Evolutionary conservation across 345 rosid genomes (phyloP), one percentile per base, ranked within the genome.

Genomic region (Moringa oleifera): DNA sequence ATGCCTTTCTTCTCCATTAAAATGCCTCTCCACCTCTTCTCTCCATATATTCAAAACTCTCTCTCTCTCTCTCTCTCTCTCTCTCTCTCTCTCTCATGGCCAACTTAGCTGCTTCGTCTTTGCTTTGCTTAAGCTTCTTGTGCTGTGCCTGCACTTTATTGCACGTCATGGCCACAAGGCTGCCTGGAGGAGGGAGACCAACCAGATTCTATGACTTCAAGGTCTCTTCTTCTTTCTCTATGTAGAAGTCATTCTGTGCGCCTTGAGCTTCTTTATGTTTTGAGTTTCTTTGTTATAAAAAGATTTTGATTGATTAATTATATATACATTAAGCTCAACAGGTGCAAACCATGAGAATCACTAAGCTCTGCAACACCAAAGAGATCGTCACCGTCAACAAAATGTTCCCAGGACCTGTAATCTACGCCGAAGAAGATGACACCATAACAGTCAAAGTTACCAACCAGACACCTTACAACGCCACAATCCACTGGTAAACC

Each of bases 181-280:
- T 77, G 77, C 79, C 80, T 59, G 10, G 47, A 28, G 77, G 78
- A 19, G 52, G n/a, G n/a, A n/a, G 77, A 57, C 72, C 90, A 18
- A 78, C 95, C 71, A 80, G 85, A 57, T 79, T 87, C 81, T 90
- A 87, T 59, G 85, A 83, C 51, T 90, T 90, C 69, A 87, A 87
- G 86, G 95, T 80, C 70, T 68, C 45, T 59, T 16, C 54, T 25
- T 37, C 2, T 45, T 18, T 19, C 23, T 61, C 5, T 53, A 7
- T 59, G 17, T 7, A 53, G 19, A 17, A 51, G 23, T 51, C 17
- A 4, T 7, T n/a, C n/a, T n/a, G n/a, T n/a, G n/a, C n/a, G n/a
- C n/a, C n/a, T n/a, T n/a, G n/a, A n/a, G n/a, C n/a, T n/a, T n/a
- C n/a, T n/a, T n/a, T n/a, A n/a, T n/a, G n/a, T n/a, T n/a, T n/a